Percentiles rank a stretch among this genome's conserved stretches.
phyloP scores from a whole-genome alignment of 2,329 filamentous ascomycete genomes.

The Pseudonectria buxi region DNA sequence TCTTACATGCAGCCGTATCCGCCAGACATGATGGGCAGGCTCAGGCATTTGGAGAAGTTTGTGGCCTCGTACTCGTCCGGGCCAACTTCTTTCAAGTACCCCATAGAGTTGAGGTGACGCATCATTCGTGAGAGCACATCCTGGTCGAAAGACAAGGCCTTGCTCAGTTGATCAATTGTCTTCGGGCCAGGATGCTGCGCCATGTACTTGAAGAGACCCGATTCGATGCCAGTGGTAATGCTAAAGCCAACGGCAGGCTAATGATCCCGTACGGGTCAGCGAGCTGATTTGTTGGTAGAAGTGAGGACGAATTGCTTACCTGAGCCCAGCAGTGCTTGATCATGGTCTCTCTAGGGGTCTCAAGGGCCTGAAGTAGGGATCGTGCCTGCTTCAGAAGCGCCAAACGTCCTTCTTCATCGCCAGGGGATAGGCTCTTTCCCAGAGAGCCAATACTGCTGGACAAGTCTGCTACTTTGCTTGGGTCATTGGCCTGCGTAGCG shows the following conservation, averaged over 20 bases:
- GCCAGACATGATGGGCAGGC: slow-evolving; percentile 26
- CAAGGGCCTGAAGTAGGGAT: slow-evolving; percentile 27
- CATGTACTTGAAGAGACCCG: slow-evolving; percentile 30
- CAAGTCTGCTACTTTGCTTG: slow-evolving; percentile 7
- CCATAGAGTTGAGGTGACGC: slow-evolving; percentile 33
- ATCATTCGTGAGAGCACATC: too few relatives aligned
- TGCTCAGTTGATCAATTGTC: slow-evolving; percentile 26
- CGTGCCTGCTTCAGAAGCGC: slow-evolving; percentile 29
- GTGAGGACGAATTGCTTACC: too few relatives aligned
- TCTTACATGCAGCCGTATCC: slow-evolving; percentile 28
- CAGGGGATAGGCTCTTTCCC: background rate
- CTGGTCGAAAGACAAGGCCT: slow-evolving; percentile 19
- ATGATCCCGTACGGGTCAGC: too few relatives aligned
- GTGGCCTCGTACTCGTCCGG: slow-evolving; percentile 31
- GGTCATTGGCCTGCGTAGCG: slow-evolving; percentile 9
- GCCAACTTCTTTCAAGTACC: slow-evolving; percentile 30
- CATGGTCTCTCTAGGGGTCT: slow-evolving; percentile 43
- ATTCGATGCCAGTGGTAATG: slow-evolving; percentile 26
- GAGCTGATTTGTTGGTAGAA: too few relatives aligned
- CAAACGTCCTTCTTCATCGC: slow-evolving; percentile 17
- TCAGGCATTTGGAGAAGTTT: slow-evolving; percentile 31
- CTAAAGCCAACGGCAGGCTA: slow-evolving; percentile 19
- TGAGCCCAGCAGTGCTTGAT: slow-evolving; percentile 40
- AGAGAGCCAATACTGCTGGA: slow-evolving; percentile 8
- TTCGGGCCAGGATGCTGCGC: slow-evolving; percentile 25